Evolutionary conservation across 768 basidiomycete species (phyloP), one percentile per base, ranked within the genome.

Genomic region (Termitomyces heimii): DNA sequence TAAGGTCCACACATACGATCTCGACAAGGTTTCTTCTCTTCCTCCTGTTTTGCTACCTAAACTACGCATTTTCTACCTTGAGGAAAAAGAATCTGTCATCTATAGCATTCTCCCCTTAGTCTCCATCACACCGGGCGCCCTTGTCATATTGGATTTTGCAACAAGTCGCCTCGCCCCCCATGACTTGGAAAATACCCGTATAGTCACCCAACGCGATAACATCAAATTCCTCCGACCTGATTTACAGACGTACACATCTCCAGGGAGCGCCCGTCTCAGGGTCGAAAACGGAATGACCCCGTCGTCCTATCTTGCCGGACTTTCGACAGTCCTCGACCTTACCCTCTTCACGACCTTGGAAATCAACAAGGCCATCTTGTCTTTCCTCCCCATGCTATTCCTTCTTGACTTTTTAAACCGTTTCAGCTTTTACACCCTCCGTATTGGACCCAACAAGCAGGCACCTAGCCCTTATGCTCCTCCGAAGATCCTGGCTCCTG

Each of bases 161-260:
- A 32, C 31, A 5, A 22, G 20, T 9, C 13, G 29, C 18, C 3
- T 18, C 29, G 18, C 20, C 5, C 49, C 46, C 4, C 13, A 22
- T 5, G 44, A 53, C 39, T 8, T 40, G 24, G 46, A 53, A 37
- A 60, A 45, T 28, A 55, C 54, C 26, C 50, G 49, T 22, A n/a
- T 53, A 14, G 37, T 53, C 24, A 44, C 49, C 0, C 34, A 56
- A 10, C 9, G 40, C 13, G 35, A 55, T 22, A 53, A 26, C n/a
- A 14, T 48, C 55, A 53, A 45, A 51, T 48, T 53, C 5, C 51
- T 56, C 3, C 52, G 51, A 6, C 55, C 55, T 39, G 59, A 56
- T 28, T 32, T 53, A 4, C 37, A 53, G 10, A 29, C 52, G 9
- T 53, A 53, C 20, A 29, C 51, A 29, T 53, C 57, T 2, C 57